Evolutionary conservation across 345 rosid genomes (phyloP).

Genomic region (Camelina laxa): DNA sequence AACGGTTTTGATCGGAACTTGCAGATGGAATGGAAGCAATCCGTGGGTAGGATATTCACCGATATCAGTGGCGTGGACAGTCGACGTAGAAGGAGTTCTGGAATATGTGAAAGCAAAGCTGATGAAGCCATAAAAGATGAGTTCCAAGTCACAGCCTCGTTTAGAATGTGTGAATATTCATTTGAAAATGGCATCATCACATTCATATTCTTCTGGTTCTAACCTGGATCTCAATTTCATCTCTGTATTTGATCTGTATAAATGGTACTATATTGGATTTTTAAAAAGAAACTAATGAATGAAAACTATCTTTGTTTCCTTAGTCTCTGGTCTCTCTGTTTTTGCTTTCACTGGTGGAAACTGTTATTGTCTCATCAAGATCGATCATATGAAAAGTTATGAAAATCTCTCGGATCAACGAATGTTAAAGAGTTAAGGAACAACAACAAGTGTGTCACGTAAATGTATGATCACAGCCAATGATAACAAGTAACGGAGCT

Average conservation of each 20-base stretch:
- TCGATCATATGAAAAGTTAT: not conserved
- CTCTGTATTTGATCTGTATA: slow-evolving; percentile 39
- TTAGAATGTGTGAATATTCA: slow-evolving; percentile 42
- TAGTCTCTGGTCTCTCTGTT: not conserved
- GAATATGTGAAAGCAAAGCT: slow-evolving; percentile 53
- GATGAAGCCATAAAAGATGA: slow-evolving; percentile 61
- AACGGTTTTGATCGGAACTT: not conserved
- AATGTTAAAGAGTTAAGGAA: not conserved
- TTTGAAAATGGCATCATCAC: slow-evolving; percentile 30
- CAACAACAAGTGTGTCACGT: too few species aligned
- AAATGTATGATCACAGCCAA: too few species aligned
- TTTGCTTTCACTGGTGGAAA: not conserved
- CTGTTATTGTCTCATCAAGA: not conserved
- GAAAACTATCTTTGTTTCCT: slow-evolving; percentile 8
- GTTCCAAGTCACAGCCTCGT: not conserved
- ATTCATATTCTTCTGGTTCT: slow-evolving; percentile 31
- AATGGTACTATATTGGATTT: slow-evolving; percentile 12
- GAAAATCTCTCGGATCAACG: not conserved
- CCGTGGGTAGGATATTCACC: slow-evolving; percentile 89
- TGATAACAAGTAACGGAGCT: too few species aligned
- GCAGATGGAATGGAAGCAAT: slow-evolving; percentile 82
- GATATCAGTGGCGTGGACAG: slow-evolving; percentile 83
- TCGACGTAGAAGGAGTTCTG: slow-evolving; percentile 63
- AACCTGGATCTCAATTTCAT: slow-evolving; percentile 7
- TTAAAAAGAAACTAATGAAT: slow-evolving; percentile 1